Evolutionary conservation across 306 rosid species (phyloP), one percentile per base, ranked within the genome.

Genomic region (Prunus mira): DNA sequence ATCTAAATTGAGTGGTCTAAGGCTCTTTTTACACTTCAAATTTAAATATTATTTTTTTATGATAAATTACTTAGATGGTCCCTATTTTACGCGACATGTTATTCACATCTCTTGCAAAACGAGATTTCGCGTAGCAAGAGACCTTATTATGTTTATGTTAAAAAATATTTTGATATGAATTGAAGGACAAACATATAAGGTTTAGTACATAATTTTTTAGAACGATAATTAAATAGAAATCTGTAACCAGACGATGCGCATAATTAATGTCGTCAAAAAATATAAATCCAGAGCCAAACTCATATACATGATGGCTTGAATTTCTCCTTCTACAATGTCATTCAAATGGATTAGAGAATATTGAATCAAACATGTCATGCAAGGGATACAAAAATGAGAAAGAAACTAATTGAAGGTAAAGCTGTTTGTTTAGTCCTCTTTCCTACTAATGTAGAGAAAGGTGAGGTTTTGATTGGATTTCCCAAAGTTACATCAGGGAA

Each of bases 381-480:
- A 64, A 75, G 76, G 62, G 75, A 73, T 79, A 69, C 60, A 38
- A 73, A 65, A 49, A 75, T 64, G 80, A 78, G 80, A 87, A 81
- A 71, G 74, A 63, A 70, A 87, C 71, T 80, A 49, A 70, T 52
- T 67, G 78, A 49, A 70, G 70, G 69, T 51, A 83, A 82, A 85
- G 88, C 73, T 79, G 84, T 12, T 58, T 73, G 83, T 67, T 73
- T 77, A 83, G 83, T 81, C 80, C 32, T 54, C 78, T 68, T 73
- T 76, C 77, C 77, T 71, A 69, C 24, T 47, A 71, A 70, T 58
- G 71, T 62, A 64, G 58, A 50, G 79, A 85, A 82, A 80, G 87
- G 41, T 24, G 69, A 64, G 85, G 82, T 17, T 76, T 82, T 87
- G 76, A 89, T 87, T 87, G 87, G 93, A 69, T 80, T 74, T 82